These are phyloP conservation scores for Termitomyces sp. DNA, from an alignment of 768 basidiomycete genomes.

Conservation along the genomic window DNA sequence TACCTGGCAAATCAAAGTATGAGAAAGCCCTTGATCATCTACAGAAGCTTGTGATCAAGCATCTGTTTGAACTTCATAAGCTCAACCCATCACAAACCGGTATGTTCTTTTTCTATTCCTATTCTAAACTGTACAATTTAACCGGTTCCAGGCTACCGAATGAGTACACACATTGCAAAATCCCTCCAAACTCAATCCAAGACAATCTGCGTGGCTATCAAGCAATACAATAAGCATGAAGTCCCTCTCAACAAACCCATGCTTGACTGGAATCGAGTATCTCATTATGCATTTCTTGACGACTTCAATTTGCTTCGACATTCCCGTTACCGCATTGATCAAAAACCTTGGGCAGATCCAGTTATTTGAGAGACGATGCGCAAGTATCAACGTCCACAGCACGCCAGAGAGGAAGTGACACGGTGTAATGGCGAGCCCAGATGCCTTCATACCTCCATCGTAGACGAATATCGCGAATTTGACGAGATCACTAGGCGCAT, in stretches of 20 bases:
- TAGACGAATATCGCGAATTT: constrained; percentile 2
- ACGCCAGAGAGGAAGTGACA: too few relatives aligned
- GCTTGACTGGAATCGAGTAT: constrained; percentile 8
- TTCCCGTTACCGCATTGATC: not conserved
- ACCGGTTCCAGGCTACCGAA: constrained; percentile 12
- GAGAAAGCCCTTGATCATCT: too few relatives aligned
- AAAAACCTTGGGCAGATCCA: constrained; percentile 11
- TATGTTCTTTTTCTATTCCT: constrained; percentile 22
- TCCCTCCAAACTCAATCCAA: not conserved
- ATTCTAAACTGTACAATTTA: constrained; percentile 28
- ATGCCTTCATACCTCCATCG: constrained; percentile 5
- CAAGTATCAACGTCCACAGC: constrained; percentile 6
- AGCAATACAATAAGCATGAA: constrained; percentile 20
- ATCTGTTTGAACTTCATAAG: too few relatives aligned
- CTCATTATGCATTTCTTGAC: too few relatives aligned
- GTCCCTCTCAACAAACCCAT: constrained; percentile 3
- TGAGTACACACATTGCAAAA: too few relatives aligned
- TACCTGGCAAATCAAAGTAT: constrained; percentile 5
- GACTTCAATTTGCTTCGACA: constrained; percentile 12
- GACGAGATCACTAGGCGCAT: not conserved
- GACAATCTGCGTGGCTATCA: constrained; percentile 9
- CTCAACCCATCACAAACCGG: constrained; percentile 20
- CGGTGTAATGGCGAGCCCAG: constrained; percentile 6
- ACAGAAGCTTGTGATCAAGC: too few relatives aligned
- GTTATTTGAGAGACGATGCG: constrained; percentile 10